Evolutionary conservation across 1,284 basidiomycete species (phyloP).

Genomic region (Salmacisia buchloeana): DNA sequence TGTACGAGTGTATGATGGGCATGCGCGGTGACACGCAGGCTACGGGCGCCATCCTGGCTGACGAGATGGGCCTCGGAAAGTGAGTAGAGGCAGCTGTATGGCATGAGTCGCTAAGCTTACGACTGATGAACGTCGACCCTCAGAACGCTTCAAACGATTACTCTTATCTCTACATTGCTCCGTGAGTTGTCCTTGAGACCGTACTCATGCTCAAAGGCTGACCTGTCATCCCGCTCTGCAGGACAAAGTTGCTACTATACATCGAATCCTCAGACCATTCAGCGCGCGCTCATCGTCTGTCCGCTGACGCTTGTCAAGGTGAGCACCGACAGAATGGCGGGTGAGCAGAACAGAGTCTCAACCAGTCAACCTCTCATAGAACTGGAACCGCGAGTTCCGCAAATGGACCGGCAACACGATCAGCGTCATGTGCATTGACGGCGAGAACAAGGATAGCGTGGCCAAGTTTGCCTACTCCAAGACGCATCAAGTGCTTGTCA

Average conservation of each 20-base stretch:
- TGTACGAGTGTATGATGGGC: conserved; percentile 91
- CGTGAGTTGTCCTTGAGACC: conserved; percentile 18
- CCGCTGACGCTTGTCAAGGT: conserved; percentile 78
- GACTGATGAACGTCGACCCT: not conserved
- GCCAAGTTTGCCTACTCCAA: conserved; percentile 51
- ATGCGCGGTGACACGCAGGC: conserved; percentile 77
- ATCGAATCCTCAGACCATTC: conserved; percentile 28
- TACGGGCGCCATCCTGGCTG: conserved; percentile 91
- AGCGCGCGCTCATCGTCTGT: conserved; percentile 66
- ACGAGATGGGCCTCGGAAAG: conserved; percentile 75
- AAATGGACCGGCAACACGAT: conserved; percentile 77
- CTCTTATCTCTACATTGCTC: conserved; percentile 41
- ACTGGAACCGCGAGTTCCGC: conserved; percentile 91
- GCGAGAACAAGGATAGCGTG: conserved; percentile 47
- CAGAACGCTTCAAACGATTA: conserved; percentile 46
- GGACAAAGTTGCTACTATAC: conserved; percentile 41
- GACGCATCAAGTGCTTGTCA: conserved; percentile 75
- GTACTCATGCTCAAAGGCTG: not conserved
- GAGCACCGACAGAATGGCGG: conserved; percentile 53
- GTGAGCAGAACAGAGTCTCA: not conserved
- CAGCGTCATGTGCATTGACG: conserved; percentile 73
- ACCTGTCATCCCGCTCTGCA: not conserved
- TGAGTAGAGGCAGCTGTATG: conserved; percentile 7
- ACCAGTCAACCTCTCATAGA: conserved; percentile 55
- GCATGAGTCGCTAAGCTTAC: not conserved